phyloP scores from a whole-genome alignment of 2,329 filamentous ascomycete genomes.

The Penicillium corylophilum region DNA sequence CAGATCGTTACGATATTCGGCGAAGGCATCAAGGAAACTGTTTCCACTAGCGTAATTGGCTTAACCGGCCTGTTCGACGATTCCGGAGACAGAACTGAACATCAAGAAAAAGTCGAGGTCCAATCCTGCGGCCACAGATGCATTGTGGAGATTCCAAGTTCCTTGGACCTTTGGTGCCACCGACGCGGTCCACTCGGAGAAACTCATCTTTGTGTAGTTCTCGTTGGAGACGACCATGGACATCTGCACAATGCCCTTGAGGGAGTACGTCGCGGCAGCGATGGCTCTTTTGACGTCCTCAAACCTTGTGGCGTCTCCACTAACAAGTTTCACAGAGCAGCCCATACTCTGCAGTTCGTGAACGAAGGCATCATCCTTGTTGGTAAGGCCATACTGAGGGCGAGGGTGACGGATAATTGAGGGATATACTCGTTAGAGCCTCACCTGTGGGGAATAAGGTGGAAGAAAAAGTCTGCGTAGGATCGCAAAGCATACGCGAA shows the following conservation, averaged over 20 bases:
- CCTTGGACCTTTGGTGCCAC: conserved; percentile 32
- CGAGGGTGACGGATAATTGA: no score
- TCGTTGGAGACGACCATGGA: conserved; percentile 14
- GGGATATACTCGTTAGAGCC: no score
- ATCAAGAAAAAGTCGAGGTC: conserved; percentile 46
- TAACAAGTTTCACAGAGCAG: conserved; percentile 1
- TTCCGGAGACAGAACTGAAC: conserved; percentile 37
- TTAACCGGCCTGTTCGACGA: conserved; percentile 32
- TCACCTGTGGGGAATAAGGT: no score
- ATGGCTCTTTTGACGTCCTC: conserved; percentile 2
- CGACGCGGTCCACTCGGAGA: conserved; percentile 29
- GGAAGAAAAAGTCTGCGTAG: no score
- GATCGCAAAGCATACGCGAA: no score
- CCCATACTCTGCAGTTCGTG: conserved; percentile 2
- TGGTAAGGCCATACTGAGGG: not conserved
- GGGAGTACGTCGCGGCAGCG: not conserved
- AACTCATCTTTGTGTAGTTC: conserved; percentile 29
- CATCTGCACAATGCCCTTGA: conserved; percentile 21
- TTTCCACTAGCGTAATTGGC: conserved; percentile 42
- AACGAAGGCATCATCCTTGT: conserved; percentile 1
- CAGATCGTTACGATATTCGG: conserved; percentile 20
- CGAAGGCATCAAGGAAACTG: conserved; percentile 35
- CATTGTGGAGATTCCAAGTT: conserved; percentile 30
- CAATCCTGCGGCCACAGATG: conserved; percentile 4
- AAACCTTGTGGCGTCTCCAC: conserved; percentile 1